Conservation (phyloP, 2,329 filamentous ascomycete species). For the Beauveria sp. region DNA sequence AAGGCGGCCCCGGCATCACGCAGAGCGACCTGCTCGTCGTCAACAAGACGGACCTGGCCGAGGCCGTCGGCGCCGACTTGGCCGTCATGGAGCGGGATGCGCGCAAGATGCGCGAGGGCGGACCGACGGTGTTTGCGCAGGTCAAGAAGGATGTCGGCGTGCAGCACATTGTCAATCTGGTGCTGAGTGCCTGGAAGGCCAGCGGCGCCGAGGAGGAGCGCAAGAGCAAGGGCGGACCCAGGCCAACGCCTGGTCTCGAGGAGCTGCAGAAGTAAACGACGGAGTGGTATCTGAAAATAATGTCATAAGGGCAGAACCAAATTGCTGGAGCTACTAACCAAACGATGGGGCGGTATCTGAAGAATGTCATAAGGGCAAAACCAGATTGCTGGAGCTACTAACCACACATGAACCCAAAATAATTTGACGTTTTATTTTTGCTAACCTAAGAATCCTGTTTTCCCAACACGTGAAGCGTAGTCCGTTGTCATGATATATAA, state of each 20-base stretch:
- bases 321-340: background rate
- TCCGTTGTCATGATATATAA: conserved; percentile 9
- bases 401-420: background rate
- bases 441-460: background rate
- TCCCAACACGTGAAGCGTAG: conserved; percentile 9
- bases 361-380: background rate
- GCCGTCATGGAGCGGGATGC: conserved; percentile 92
- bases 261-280: conserved; percentile 25
- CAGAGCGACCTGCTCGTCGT: conserved; percentile 90
- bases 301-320: no score
- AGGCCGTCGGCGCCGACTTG: conserved; percentile 83
- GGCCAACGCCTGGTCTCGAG: conserved; percentile 48
- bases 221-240: conserved; percentile 47
- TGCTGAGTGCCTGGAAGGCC: conserved; percentile 85
- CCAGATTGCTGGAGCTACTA: background rate
- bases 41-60: conserved; percentile 94
- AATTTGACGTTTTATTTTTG: background rate
- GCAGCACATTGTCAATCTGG: conserved; percentile 78
- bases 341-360: background rate
- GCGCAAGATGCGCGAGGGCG: conserved; percentile 88
- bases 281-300: background rate
- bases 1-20: conserved; percentile 94
- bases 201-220: conserved; percentile 66
- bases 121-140: conserved; percentile 90
- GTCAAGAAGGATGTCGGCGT: conserved; percentile 89